Base-by-base conservation (phyloP, 2,329 filamentous ascomycete genomes). In the Paraconiothyrium sp. region DNA sequence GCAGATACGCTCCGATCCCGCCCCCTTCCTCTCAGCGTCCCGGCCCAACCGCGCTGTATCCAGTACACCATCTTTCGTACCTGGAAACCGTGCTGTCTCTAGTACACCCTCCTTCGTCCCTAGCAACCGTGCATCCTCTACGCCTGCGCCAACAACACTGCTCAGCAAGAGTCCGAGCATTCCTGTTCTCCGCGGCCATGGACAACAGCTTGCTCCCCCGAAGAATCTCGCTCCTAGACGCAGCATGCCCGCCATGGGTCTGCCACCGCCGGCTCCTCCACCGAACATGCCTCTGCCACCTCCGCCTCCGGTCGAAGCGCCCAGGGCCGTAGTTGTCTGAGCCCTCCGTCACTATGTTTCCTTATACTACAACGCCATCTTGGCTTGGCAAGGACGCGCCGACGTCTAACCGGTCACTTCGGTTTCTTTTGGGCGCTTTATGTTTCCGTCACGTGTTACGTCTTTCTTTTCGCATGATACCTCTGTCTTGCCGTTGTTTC, bases 261-360 rank as follows among this genome's bases (percentile, higher is more conserved):
- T 84, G 2, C 81, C 81, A 2, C 82, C 82, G 7, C 82, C 81
- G 3, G 80, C 79, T 5, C 82, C 82, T 3, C 82, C 82, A 24
- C 82, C 82, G 58, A 76, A 72, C 13, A 78, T 80, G 67, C 81
- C 82, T n/a, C 66, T 83, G 24, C 82, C 82, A n/a, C 63, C 72
- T 11, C 76, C 76, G 41, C 79, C 79, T 7, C 69, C 69, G 11
- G 65, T 54, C 13, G 34, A 37, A 7, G 30, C 58, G 6, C 48
- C 57, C 2, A 37, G 58, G 43, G 39, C 61, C 20, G 51, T 66
- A 30, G 55, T 54, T 10, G 61, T 66, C 16, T 66, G 43, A 41
- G 16, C 3, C 27, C 14, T 34, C 27, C 39, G 9, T 39, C 39
- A 7, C 9, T 54, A 9, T 13, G 16, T 44, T 24, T 44, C 27